phyloP scores from a whole-genome alignment of 495 filamentous ascomycete genomes.

The Penicillium flavigenum region DNA sequence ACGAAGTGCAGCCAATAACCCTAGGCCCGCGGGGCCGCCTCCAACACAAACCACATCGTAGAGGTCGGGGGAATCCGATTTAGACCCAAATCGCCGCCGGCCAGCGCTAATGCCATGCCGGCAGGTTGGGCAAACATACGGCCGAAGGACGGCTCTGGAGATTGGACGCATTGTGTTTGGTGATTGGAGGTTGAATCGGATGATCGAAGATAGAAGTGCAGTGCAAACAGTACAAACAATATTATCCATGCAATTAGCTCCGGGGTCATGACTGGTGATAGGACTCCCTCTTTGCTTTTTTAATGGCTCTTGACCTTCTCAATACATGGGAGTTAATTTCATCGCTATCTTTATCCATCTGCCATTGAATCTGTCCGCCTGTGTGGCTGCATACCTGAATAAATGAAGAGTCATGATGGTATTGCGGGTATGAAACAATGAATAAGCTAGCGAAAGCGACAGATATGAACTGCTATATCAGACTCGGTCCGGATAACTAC shows the following conservation, averaged over 20 bases:
- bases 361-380: not conserved
- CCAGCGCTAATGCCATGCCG: conserved; percentile 29
- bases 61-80: conserved; percentile 46
- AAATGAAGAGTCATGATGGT: conserved; percentile 15
- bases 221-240: conserved; percentile 17
- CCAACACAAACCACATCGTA: conserved; percentile 97
- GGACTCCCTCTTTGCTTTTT: too few relatives aligned
- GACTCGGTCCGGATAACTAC: conserved; percentile 10
- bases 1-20: conserved; percentile 84
- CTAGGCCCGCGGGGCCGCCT: conserved; percentile 92
- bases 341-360: not conserved
- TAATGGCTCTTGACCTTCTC: not conserved
- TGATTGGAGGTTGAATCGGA: conserved; percentile 19
- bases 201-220: conserved; percentile 13
- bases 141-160: conserved; percentile 34
- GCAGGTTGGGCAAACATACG: conserved; percentile 46
- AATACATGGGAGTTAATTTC: not conserved
- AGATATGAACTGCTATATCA: conserved; percentile 22
- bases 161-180: conserved; percentile 40
- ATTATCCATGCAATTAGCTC: not conserved
- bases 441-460: conserved; percentile 22
- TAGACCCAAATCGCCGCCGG: conserved; percentile 34
- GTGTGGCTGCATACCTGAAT: not conserved
- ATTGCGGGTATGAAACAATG: conserved; percentile 30
- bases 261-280: not conserved